Percentiles rank a stretch among this genome's conserved stretches.
These are phyloP conservation scores for Orbilia brochopaga DNA, from an alignment of 2,329 filamentous ascomycete genomes.

Conservation along the genomic window DNA sequence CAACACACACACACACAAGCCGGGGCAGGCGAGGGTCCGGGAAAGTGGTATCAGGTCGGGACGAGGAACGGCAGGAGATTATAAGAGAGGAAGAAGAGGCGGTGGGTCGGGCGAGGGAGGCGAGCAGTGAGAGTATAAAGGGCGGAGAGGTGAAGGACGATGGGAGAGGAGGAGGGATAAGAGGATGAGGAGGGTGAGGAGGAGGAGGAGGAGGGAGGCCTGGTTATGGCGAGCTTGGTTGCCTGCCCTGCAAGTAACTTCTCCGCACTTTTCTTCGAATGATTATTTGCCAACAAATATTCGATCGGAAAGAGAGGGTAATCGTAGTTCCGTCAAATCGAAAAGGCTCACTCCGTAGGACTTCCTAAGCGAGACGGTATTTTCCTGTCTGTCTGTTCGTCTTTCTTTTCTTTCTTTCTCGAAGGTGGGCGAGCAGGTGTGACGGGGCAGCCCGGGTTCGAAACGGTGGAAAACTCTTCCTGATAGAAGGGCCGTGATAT, in stretches of 20 bases:
- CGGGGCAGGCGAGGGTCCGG: conserved; percentile 49
- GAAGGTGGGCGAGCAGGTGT: conserved; percentile 24
- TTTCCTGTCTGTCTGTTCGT: conserved; percentile 22
- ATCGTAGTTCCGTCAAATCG: conserved; percentile 48
- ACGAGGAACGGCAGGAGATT: conserved; percentile 16
- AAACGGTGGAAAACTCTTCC: conserved; percentile 43
- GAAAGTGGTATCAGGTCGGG: conserved; percentile 46
- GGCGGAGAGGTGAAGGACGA: conserved; percentile 18
- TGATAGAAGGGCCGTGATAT: conserved; percentile 33
- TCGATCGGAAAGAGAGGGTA: conserved; percentile 51
- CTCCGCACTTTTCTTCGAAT: conserved; percentile 52
- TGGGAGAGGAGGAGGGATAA: conserved; percentile 32
- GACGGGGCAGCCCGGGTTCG: conserved; percentile 45
- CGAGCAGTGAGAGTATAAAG: background rate
- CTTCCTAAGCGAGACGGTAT: conserved; percentile 39
- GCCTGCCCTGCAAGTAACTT: conserved; percentile 34
- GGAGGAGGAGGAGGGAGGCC: conserved; percentile 47
- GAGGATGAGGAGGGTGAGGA: conserved; percentile 32
- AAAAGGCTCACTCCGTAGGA: conserved; percentile 44
- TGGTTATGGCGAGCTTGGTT: conserved; percentile 48
- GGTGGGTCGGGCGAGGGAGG: conserved; percentile 18
- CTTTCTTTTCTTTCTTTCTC: conserved; percentile 19
- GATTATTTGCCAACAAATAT: conserved; percentile 50
- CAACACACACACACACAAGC: conserved; percentile 46
- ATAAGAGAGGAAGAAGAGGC: conserved; percentile 28